phyloP scores from a whole-genome alignment of 2,329 filamentous ascomycete genomes.

The Aspergillus tamarii region DNA sequence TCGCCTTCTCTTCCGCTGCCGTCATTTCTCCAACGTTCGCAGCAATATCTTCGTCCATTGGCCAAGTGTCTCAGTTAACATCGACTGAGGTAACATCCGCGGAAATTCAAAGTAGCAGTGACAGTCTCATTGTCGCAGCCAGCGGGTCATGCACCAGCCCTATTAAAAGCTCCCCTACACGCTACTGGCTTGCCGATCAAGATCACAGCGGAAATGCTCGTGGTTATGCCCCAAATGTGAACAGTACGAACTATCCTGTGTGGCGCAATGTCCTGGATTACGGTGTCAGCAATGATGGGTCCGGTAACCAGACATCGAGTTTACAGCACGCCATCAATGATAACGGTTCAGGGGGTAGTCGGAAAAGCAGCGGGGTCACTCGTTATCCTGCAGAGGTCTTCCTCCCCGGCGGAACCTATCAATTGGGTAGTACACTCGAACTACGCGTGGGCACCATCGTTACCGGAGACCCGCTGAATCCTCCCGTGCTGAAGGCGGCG shows the following conservation, averaged over 20 bases:
- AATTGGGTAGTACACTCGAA: conserved; percentile 27
- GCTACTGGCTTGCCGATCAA: conserved; percentile 31
- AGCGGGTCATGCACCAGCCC: conserved; percentile 17
- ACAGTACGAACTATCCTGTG: conserved; percentile 25
- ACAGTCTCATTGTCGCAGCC: background rate
- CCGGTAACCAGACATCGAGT: conserved; percentile 27
- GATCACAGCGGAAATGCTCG: conserved; percentile 28
- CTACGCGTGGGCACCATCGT: conserved; percentile 36
- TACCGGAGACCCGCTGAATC: conserved; percentile 36
- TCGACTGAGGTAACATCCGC: background rate
- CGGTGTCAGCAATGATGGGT: conserved; percentile 27
- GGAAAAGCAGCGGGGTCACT: conserved; percentile 29
- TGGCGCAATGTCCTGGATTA: conserved; percentile 36
- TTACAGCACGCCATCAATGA: conserved; percentile 34
- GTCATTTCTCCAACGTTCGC: conserved; percentile 16
- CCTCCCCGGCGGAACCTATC: conserved; percentile 32
- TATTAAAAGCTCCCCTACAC: background rate
- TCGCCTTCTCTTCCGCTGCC: conserved; percentile 18
- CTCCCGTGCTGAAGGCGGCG: conserved; percentile 32
- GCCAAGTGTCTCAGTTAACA: background rate
- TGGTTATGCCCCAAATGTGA: conserved; percentile 28
- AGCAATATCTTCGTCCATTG: background rate
- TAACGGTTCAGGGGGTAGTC: conserved; percentile 29
- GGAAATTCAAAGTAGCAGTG: background rate
- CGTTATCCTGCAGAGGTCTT: conserved; percentile 34